These are phyloP conservation scores for Sclerotinia spermophila DNA, from an alignment of 2,329 filamentous ascomycete genomes.

Conservation along the genomic window DNA sequence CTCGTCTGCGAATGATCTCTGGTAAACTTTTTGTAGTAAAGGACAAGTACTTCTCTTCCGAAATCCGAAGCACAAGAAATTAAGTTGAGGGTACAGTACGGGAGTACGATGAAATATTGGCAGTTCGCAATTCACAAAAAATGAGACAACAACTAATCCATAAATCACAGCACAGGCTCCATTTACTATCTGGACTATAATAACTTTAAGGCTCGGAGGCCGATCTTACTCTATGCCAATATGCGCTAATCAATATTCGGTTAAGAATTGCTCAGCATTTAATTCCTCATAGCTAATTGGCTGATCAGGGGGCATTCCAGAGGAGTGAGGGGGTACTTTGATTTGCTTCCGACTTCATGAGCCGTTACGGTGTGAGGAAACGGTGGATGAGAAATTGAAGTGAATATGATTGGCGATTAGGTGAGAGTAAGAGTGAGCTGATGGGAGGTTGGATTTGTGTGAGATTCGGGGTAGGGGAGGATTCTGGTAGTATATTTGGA, in stretches of 20 bases:
- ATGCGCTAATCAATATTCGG: background rate
- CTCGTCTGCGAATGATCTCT: background rate
- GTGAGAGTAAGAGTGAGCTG: background rate
- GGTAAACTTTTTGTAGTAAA: background rate
- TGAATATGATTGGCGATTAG: background rate
- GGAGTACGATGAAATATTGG: background rate
- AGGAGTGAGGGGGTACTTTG: background rate
- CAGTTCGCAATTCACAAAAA: background rate
- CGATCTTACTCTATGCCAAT: background rate
- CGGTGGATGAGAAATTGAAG: background rate
- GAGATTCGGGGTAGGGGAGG: background rate
- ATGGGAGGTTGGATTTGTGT: background rate
- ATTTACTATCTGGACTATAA: background rate
- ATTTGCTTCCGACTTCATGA: background rate
- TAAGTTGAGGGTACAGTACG: background rate
- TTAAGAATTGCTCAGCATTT: background rate
- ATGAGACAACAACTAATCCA: background rate
- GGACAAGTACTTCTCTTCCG: background rate
- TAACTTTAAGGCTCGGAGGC: constrained; percentile 5
- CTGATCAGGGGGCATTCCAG: background rate
- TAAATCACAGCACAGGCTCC: background rate
- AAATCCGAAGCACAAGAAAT: background rate
- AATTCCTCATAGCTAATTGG: background rate
- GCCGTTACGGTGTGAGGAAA: background rate
- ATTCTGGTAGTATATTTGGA: background rate